These are phyloP conservation scores for Yamadazyma akitaensis DNA, from an alignment of 805 yeast genomes.

Conservation along the genomic window DNA sequence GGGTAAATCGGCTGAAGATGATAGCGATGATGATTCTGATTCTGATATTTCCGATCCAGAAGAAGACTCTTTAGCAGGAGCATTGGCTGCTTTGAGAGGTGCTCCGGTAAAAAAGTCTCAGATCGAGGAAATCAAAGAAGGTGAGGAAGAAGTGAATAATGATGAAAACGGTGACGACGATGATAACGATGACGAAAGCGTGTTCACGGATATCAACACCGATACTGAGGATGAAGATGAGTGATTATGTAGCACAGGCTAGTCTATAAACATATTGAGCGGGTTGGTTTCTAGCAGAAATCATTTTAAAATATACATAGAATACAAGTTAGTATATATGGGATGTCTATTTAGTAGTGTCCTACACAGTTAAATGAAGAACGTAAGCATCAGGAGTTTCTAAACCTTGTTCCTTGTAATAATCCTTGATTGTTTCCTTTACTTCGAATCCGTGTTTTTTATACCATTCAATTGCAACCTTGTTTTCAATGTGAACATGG, in stretches of 20 bases:
- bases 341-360: not conserved
- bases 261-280: not conserved
- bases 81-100: slow-evolving; percentile 67
- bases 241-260: not conserved
- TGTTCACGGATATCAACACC: slow-evolving; percentile 44
- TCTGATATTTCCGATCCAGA: slow-evolving; percentile 63
- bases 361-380: slow-evolving; percentile 27
- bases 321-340: not conserved
- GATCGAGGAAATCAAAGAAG: slow-evolving; percentile 12
- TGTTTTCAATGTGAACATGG: slow-evolving; percentile 50
- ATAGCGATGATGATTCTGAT: slow-evolving; percentile 44
- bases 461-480: slow-evolving; percentile 49
- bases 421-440: slow-evolving; percentile 38
- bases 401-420: slow-evolving; percentile 47
- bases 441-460: slow-evolving; percentile 45
- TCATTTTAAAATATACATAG: slow-evolving; percentile 1
- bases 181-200: slow-evolving; percentile 40
- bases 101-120: slow-evolving; percentile 44
- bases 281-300: not conserved
- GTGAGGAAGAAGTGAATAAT: slow-evolving; percentile 12
- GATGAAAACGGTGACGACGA: slow-evolving; percentile 23
- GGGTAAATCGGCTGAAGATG: slow-evolving; percentile 32
- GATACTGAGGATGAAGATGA: slow-evolving; percentile 41
- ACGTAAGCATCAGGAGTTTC: slow-evolving; percentile 48
- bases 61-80: slow-evolving; percentile 74